Base-by-base conservation (phyloP, 2,329 filamentous ascomycete species). In the Pseudogymnoascus sp. region DNA sequence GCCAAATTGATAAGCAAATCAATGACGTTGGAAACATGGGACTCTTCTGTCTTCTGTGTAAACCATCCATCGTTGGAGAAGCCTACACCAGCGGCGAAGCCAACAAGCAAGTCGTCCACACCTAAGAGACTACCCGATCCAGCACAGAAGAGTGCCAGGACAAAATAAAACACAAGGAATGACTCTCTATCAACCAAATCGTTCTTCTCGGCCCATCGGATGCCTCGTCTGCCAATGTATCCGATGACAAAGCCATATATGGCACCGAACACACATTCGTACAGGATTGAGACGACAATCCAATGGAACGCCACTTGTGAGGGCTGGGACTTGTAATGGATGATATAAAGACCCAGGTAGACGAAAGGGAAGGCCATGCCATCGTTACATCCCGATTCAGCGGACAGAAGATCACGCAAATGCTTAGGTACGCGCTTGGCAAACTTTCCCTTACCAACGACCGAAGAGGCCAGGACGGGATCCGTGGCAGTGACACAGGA, bases 61-160 rank as follows among this genome's bases (percentile, higher is more conserved):
- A 99, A 99, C 95, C 95, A 99, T 68, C 95, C 95, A 73, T 99
- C 95, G 75, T 99, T 99, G 69, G 93, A 97, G 80, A 99, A 99
- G 62, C 95, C 95, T n/a, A 99, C 95, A 64, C 95, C 95, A 63
- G 90, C 91, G 12, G 93, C 88, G 72, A 99, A 99, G 40, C 95
- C 95, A 40, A 99, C 91, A 3, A 99, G 84, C 60, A 99, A 78
- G 75, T 99, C 95, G 74, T 99, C 95, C 71, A 97, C 82, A 60
- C 95, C 95, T 49, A 99, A 79, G 64, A 97, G 84, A 75, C 91
- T 92, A 31, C 95, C 95, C 0, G 93, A 93, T 16, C 95, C 95
- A 64, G 95, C 95, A 73, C 92, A 96, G 77, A 97, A 99, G 21
- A 99, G 84, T 1, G 95, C 93, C 63, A 99, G 81, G 56, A 96